Percentiles rank a stretch among this genome's conserved stretches.
Conservation (phyloP, 2,329 filamentous ascomycete species). For the Calonectria montana region DNA sequence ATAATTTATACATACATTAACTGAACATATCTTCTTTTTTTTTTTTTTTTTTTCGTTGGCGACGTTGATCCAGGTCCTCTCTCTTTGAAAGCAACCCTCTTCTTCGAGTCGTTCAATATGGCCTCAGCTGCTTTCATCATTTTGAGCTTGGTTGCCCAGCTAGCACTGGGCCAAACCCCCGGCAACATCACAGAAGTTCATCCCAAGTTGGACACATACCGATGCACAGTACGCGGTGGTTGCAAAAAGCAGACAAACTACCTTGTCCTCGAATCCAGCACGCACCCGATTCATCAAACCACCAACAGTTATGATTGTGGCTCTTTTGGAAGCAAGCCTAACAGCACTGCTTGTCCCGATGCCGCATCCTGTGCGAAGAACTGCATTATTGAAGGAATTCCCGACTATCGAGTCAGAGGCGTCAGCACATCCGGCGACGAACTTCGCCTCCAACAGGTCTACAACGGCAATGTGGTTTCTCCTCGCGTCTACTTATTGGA, state of each 20-base stretch:
- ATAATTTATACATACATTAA: neutral
- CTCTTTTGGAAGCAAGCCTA: constrained; percentile 45
- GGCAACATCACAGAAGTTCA: constrained; percentile 58
- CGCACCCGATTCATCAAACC: constrained; percentile 58
- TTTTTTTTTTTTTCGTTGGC: neutral
- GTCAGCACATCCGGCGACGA: constrained; percentile 46
- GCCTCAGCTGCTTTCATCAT: constrained; percentile 11
- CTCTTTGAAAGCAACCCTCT: no score
- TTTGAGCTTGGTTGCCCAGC: constrained; percentile 25
- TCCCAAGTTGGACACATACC: constrained; percentile 62
- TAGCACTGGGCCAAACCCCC: constrained; percentile 50
- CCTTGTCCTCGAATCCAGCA: constrained; percentile 61
- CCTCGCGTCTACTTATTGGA: constrained; percentile 70
- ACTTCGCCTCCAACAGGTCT: constrained; percentile 44
- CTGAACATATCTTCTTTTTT: no score
- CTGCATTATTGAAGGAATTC: constrained; percentile 63
- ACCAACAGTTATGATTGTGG: constrained; percentile 44
- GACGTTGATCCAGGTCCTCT: neutral
- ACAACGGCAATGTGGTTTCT: constrained; percentile 32
- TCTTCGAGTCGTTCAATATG: neutral
- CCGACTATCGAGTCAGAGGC: constrained; percentile 55
- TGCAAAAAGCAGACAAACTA: constrained; percentile 60
- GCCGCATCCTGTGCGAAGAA: constrained; percentile 63
- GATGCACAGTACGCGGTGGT: constrained; percentile 62
- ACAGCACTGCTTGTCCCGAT: constrained; percentile 60